phyloP scores from a whole-genome alignment of 1,284 basidiomycete species.

The Macrocystidia cucumis region DNA sequence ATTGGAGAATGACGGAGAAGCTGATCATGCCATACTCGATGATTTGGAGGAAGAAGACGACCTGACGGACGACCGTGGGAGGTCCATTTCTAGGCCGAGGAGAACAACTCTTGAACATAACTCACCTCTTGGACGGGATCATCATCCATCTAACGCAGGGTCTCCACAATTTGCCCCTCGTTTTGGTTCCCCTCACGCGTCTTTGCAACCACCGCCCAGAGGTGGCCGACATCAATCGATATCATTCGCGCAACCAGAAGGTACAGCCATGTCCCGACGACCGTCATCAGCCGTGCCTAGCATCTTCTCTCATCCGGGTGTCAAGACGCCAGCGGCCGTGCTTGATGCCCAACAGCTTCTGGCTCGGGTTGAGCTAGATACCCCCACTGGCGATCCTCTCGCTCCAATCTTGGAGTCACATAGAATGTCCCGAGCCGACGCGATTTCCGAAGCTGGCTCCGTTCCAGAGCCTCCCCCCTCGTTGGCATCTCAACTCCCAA shows the following conservation, averaged over 20 bases:
- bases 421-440: slow-evolving; percentile 18
- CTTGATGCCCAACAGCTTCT: slow-evolving; percentile 58
- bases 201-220: slow-evolving; percentile 21
- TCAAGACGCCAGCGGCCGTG: slow-evolving; percentile 64
- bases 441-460: slow-evolving; percentile 27
- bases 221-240: slow-evolving; percentile 25
- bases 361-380: slow-evolving; percentile 29
- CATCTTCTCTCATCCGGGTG: slow-evolving; percentile 78
- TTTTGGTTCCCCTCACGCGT: slow-evolving; percentile 10
- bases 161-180: slow-evolving; percentile 13
- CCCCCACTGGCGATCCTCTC: slow-evolving; percentile 29
- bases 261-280: slow-evolving; percentile 36
- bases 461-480: slow-evolving; percentile 48
- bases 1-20: slow-evolving; percentile 27
- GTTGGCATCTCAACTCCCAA: slow-evolving; percentile 55
- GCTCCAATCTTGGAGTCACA: slow-evolving; percentile 46
- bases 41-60: slow-evolving; percentile 24
- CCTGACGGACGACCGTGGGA: slow-evolving; percentile 20
- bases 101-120: slow-evolving; percentile 8
- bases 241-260: slow-evolving; percentile 24
- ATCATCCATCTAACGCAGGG: slow-evolving; percentile 15
- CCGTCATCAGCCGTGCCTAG: slow-evolving; percentile 51
- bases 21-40: slow-evolving; percentile 17
- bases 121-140: slow-evolving; percentile 11
- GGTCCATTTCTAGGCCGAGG: slow-evolving; percentile 12